Evolutionary conservation across 2,329 filamentous ascomycete species (phyloP), one percentile per base, ranked within the genome.

Genomic region (Fusarium nelsonii): DNA sequence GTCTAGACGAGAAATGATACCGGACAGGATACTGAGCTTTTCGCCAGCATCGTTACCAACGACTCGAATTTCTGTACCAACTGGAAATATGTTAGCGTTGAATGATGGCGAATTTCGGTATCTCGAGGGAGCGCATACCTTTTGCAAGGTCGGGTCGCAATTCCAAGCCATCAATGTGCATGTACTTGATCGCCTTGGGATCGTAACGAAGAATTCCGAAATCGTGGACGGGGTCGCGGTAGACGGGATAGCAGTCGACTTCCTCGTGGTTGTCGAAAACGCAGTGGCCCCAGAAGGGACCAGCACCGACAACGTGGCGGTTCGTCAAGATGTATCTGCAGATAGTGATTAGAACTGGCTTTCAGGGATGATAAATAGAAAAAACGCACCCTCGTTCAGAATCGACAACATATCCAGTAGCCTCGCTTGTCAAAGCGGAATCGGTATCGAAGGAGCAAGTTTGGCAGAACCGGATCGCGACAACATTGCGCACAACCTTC

Each of bases 381-480:
- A 36, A 20, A 26, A 83, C 91, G 73, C 83, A 91, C 78, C 96
- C 96, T 78, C 89, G 90, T 81, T 97, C 91, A 7, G 96, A 93
- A 82, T 99, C 96, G 26, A 99, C 96, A 16, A 99, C 94, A 77
- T 99, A 99, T 9, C 96, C 96, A 1, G 96, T 99, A 5, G 96
- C 96, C 82, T 99, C 96, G 75, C 94, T 97, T 18, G 93, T 93
- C 79, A 97, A 87, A 8, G 96, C 96, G 30, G 93, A 84, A 74
- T 99, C 96, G n/a, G 96, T 98, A 79, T 99, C 96, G 79, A 99
- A 99, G 26, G 95, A 94, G 79, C 93, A 97, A 0, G 96, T 97
- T 84, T 97, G 94, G 79, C 95, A 98, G 83, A 99, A 99, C 72
- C 97, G 92, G 75, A 99, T 98, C n/a, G 95, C 97, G 50, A 99